A percentile compares a stretch with the other conserved stretches of the same genome.
phyloP scores from a whole-genome alignment of 495 filamentous ascomycete genomes.

The Delitschia confertaspora region DNA sequence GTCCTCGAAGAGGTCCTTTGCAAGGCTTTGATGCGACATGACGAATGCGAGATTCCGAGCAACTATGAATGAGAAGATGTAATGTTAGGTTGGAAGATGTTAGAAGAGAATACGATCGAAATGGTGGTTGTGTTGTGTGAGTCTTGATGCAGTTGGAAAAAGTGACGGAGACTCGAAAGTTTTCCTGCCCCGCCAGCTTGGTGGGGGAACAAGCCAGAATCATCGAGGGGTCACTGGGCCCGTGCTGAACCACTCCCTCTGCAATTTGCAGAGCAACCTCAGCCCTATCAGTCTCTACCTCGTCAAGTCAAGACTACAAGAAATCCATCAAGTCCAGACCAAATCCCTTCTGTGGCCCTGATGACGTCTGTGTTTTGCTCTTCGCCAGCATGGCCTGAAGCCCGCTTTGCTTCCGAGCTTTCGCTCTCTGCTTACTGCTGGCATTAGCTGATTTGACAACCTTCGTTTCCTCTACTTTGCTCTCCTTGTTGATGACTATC shows the following conservation, averaged over 20 bases:
- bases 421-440: constrained; percentile 52
- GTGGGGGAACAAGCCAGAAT: too few relatives aligned
- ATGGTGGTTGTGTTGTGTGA: background rate
- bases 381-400: constrained; percentile 51
- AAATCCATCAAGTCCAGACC: constrained; percentile 52
- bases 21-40: constrained; percentile 22
- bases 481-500: background rate
- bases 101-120: too few relatives aligned
- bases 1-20: constrained; percentile 40
- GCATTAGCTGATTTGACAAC: constrained; percentile 37
- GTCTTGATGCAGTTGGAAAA: background rate
- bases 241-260: too few relatives aligned
- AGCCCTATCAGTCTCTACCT: constrained; percentile 8
- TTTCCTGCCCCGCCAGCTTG: constrained; percentile 22
- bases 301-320: constrained; percentile 36
- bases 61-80: background rate
- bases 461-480: background rate
- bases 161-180: constrained; percentile 14
- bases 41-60: background rate
- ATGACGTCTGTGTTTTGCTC: constrained; percentile 36
- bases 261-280: too few relatives aligned
- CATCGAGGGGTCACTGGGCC: too few relatives aligned
- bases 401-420: constrained; percentile 49
- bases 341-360: constrained; percentile 14
- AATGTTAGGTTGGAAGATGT: too few relatives aligned